phyloP scores from a whole-genome alignment of 2,329 filamentous ascomycete species.

The Fusarium camptoceras region DNA sequence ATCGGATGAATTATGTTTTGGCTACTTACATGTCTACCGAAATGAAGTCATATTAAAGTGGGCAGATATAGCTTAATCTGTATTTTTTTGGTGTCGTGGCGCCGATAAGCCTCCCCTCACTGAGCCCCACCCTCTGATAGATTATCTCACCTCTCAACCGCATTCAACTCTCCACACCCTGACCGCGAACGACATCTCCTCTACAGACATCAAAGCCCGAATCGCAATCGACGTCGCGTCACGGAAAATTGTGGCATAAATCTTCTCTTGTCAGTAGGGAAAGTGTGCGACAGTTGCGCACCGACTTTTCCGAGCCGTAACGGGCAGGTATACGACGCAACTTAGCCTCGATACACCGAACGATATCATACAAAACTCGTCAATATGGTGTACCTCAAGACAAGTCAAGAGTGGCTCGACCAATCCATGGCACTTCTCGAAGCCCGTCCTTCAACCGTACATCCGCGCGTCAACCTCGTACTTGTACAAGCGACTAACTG shows the following conservation, averaged over 20 bases:
- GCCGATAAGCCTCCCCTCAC: conserved; percentile 18
- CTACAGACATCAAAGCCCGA: not conserved
- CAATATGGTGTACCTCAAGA: conserved; percentile 79
- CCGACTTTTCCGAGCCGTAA: not conserved
- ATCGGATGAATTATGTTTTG: not conserved
- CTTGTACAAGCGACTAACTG: conserved; percentile 11
- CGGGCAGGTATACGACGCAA: conserved; percentile 20
- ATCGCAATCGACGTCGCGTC: not conserved
- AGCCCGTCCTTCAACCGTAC: conserved; percentile 85
- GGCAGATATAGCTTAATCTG: not conserved
- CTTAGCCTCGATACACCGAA: not conserved
- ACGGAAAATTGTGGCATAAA: not conserved
- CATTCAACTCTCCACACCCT: conserved; percentile 31
- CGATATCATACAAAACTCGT: not conserved
- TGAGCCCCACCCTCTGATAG: conserved; percentile 33
- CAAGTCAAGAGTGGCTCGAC: conserved; percentile 90
- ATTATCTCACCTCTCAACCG: conserved; percentile 38
- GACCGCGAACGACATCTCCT: conserved; percentile 19
- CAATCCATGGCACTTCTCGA: conserved; percentile 87
- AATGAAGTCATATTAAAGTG: not conserved
- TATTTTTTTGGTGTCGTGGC: conserved; percentile 24
- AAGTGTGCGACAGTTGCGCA: not conserved
- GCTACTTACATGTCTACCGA: not conserved
- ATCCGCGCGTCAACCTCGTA: conserved; percentile 42
- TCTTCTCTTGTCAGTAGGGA: not conserved